Conservation (phyloP, 2,329 filamentous ascomycete species). For the Cordyceps pruinosa region DNA sequence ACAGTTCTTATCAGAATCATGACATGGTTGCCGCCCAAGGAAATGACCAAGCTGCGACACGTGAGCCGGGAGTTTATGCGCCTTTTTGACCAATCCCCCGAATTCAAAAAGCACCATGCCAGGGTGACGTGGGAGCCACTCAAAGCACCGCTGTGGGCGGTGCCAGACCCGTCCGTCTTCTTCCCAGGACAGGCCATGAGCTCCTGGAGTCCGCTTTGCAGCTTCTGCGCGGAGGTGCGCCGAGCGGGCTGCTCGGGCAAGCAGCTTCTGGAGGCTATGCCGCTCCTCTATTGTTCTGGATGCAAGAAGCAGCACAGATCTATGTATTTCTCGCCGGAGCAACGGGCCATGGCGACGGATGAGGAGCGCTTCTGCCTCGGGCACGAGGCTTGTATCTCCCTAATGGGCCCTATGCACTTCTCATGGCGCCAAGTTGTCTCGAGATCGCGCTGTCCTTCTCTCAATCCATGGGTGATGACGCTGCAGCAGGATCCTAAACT, state of each 20-base stretch:
- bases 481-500: too few species aligned
- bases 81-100: neutral
- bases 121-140: neutral
- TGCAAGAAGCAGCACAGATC: neutral
- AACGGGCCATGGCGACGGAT: neutral
- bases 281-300: neutral
- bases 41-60: neutral
- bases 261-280: neutral
- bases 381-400: neutral
- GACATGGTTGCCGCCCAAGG: neutral
- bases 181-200: neutral
- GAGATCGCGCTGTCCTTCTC: neutral
- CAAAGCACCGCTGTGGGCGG: neutral
- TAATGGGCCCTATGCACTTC: neutral
- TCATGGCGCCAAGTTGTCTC: neutral
- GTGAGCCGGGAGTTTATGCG: neutral
- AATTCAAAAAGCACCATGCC: neutral
- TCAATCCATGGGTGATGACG: too few species aligned
- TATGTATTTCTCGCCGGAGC: neutral
- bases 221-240: neutral
- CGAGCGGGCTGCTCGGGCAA: neutral
- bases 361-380: neutral
- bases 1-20: neutral
- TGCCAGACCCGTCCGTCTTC: neutral
- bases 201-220: neutral